These are phyloP conservation scores for Gossypium stocksii DNA, from an alignment of 345 rosid species.

Conservation along the genomic window DNA sequence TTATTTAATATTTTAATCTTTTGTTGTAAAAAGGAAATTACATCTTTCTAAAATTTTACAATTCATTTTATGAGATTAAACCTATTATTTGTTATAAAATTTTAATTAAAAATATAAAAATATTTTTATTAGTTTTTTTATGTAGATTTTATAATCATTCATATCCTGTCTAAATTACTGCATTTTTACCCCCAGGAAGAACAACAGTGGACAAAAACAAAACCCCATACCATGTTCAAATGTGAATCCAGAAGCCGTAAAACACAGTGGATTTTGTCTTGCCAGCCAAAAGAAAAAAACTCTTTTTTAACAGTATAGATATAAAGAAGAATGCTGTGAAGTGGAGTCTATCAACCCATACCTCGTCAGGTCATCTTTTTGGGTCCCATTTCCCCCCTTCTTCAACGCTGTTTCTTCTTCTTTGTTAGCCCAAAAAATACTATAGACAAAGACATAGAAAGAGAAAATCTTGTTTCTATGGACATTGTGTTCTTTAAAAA, in stretches of 20 bases:
- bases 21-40: neutral
- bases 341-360: conserved; percentile 44
- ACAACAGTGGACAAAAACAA: conserved; percentile 29
- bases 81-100: neutral
- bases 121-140: too few species aligned
- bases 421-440: neutral
- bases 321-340: conserved; percentile 1
- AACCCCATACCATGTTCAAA: conserved; percentile 18
- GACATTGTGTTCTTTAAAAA: conserved; percentile 27
- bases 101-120: neutral
- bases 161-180: neutral
- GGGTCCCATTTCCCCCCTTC: conserved; percentile 19
- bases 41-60: too few species aligned
- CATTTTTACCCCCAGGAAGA: neutral
- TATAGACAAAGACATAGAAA: conserved; percentile 13
- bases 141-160: neutral
- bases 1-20: too few species aligned
- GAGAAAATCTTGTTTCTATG: conserved; percentile 14
- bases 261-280: conserved; percentile 8
- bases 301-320: neutral
- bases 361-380: conserved; percentile 37
- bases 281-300: neutral
- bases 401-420: conserved; percentile 6
- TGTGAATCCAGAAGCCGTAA: conserved; percentile 30
- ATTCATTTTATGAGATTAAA: too few species aligned